Evolutionary conservation across 1,284 basidiomycete genomes (phyloP).

Genomic region (Apiotrichum sp.): DNA sequence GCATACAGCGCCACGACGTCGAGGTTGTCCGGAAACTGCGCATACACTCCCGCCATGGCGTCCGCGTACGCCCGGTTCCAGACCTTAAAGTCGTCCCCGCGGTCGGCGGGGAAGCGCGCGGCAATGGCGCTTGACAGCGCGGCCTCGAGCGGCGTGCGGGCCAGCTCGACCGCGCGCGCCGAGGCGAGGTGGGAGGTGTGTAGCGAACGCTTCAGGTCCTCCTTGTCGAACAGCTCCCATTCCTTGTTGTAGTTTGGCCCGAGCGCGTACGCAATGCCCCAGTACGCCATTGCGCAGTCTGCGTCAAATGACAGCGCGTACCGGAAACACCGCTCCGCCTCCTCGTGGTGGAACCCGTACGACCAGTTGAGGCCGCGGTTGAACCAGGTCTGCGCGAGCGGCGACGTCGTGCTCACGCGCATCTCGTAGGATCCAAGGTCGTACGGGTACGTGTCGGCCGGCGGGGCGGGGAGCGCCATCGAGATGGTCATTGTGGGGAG

Average conservation of each 20-base stretch:
- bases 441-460: slow-evolving; percentile 15
- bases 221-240: slow-evolving; percentile 20
- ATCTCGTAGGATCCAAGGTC: slow-evolving; percentile 22
- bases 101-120: slow-evolving; percentile 13
- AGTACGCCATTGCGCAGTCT: slow-evolving; percentile 30
- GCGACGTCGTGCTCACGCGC: slow-evolving; percentile 23
- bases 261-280: slow-evolving; percentile 36
- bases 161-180: slow-evolving; percentile 6
- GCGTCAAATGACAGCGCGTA: slow-evolving; percentile 28
- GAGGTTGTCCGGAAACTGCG: slow-evolving; percentile 18
- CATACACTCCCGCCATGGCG: slow-evolving; percentile 34
- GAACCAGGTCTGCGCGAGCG: slow-evolving; percentile 35
- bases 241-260: slow-evolving; percentile 43
- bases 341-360: slow-evolving; percentile 39
- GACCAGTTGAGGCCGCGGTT: slow-evolving; percentile 37
- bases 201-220: slow-evolving; percentile 14
- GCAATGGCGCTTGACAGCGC: slow-evolving; percentile 11
- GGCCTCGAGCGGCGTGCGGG: slow-evolving; percentile 6
- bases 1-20: slow-evolving; percentile 37
- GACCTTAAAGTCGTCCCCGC: slow-evolving; percentile 7
- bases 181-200: slow-evolving; percentile 8
- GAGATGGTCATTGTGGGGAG: slow-evolving; percentile 1
- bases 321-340: slow-evolving; percentile 31
- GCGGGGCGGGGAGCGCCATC: not conserved
- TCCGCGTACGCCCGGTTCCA: slow-evolving; percentile 28